These are phyloP conservation scores for Rossbeevera mucosa DNA, from an alignment of 768 basidiomycete species.

Conservation along the genomic window DNA sequence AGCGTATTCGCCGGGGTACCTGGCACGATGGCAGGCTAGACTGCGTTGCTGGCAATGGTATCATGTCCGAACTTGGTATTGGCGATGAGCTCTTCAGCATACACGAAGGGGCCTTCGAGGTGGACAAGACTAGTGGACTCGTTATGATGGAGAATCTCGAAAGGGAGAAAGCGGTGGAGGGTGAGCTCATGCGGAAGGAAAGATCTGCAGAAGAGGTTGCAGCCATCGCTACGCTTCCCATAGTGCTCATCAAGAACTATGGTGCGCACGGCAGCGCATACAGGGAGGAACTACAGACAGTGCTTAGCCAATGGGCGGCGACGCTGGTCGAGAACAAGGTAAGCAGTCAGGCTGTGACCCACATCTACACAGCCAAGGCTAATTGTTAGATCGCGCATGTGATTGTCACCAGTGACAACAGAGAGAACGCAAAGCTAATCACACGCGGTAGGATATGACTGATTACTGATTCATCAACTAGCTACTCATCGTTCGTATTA, in stretches of 20 bases:
- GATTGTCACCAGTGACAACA: conserved; percentile 84
- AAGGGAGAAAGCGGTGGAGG: conserved; percentile 29
- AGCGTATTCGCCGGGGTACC: conserved; percentile 54
- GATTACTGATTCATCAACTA: not conserved
- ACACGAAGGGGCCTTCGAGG: conserved; percentile 30
- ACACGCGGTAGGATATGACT: conserved; percentile 55
- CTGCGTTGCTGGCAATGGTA: conserved; percentile 77
- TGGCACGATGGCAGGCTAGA: conserved; percentile 90
- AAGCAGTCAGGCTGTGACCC: conserved; percentile 5
- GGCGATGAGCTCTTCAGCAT: conserved; percentile 62
- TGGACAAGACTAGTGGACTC: conserved; percentile 2
- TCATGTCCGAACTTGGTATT: conserved; percentile 81
- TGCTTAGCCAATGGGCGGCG: conserved; percentile 83
- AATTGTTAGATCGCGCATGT: conserved; percentile 77
- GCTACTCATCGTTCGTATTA: not conserved
- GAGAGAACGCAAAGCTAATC: conserved; percentile 80
- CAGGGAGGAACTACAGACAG: conserved; percentile 68
- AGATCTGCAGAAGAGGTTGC: conserved; percentile 42
- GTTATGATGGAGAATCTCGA: conserved; percentile 17
- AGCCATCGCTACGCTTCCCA: conserved; percentile 62
- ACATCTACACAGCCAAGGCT: not conserved
- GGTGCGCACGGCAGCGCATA: conserved; percentile 50
- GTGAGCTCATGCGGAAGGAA: conserved; percentile 29
- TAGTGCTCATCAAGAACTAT: conserved; percentile 84
- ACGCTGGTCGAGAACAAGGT: conserved; percentile 78